Evolutionary conservation across 1,139 yeast species (phyloP), one percentile per base, ranked within the genome.

Genomic region (Yarrowia galli): DNA sequence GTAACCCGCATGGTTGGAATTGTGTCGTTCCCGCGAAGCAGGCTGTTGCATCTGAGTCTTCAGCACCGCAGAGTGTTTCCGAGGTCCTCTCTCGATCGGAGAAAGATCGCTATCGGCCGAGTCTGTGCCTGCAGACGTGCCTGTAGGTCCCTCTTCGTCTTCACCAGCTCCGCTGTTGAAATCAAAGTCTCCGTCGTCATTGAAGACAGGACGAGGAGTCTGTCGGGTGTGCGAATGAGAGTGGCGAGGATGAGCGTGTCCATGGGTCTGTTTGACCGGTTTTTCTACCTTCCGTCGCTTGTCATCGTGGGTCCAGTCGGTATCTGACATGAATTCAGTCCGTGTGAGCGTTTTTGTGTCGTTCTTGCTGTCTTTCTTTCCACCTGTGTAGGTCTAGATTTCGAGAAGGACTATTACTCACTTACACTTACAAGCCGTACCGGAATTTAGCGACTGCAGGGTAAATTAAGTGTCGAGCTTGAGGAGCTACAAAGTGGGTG

Each of bases 161-260:
- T 58, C 70, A 38, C 53, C 60, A 1, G 70, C 68, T 68, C 72
- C 65, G 68, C 64, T 65, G 68, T 64, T 35, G 70, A 67, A 58
- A 60, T 68, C 66, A 67, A 68, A 60, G 68, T 70, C 68, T 45
- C 71, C 67, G 70, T 72, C 66, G 67, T 58, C 54, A 58, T 67
- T 53, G 67, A 65, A 61, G 2, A 61, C 54, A 2, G 66, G 66
- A 10, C 54, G 20, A 15, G 66, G 64, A 10, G 64, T 58, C 64
- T 58, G 64, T 12, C 56, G 36, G 15, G 66, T 61, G 46, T 46
- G 54, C 6, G 56, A 46, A 16, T 61, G 66, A 4, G 66, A 45
- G 56, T 61, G 66, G 4, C 66, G 66, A 8, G 66, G 66, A 20
- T 61, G 66, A 8, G 66, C 56, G 66, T 61, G 66, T 5, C 66